Evolutionary conservation across 352 stramenopile genomes (phyloP).

Genomic region (Peronospora farinosa): DNA sequence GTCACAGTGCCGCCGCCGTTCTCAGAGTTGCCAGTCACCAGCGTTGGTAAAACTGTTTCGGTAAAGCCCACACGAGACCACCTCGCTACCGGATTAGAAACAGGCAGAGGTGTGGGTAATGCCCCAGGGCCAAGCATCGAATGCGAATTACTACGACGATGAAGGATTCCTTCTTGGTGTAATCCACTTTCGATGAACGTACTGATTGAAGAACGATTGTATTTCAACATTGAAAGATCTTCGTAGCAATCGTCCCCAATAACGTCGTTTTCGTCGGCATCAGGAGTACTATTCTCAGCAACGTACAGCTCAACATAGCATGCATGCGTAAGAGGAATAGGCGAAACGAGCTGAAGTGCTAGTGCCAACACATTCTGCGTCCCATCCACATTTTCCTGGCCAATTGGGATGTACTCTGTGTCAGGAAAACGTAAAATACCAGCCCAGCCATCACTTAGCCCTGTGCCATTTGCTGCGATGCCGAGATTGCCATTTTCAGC

Average conservation of each 20-base stretch:
- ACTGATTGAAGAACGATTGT: conserved; percentile 63
- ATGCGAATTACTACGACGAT: conserved; percentile 43
- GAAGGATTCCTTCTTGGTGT: conserved; percentile 57
- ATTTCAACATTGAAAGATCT: conserved; percentile 38
- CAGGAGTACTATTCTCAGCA: conserved; percentile 39
- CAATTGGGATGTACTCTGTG: conserved; percentile 63
- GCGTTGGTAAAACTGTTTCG: conserved; percentile 64
- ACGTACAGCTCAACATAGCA: conserved; percentile 79
- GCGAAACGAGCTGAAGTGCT: conserved; percentile 58
- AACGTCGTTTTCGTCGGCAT: conserved; percentile 43
- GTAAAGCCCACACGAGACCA: conserved; percentile 74
- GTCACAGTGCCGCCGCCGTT: conserved; percentile 23
- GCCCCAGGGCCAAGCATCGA: conserved; percentile 28
- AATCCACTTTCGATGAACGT: conserved; percentile 66
- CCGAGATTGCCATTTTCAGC: conserved; percentile 35
- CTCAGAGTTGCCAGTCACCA: conserved; percentile 34
- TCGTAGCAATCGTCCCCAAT: conserved; percentile 48
- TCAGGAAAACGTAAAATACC: conserved; percentile 69
- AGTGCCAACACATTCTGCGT: conserved; percentile 74
- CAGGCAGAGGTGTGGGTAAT: conserved; percentile 25
- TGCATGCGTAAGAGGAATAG: conserved; percentile 51
- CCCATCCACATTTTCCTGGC: conserved; percentile 46
- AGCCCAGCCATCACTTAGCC: conserved; percentile 58
- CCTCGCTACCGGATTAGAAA: conserved; percentile 29
- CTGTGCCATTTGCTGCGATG: conserved; percentile 24